Evolutionary conservation across 2,329 filamentous ascomycete species (phyloP).

Genomic region (Scolecobasidium constrictum): DNA sequence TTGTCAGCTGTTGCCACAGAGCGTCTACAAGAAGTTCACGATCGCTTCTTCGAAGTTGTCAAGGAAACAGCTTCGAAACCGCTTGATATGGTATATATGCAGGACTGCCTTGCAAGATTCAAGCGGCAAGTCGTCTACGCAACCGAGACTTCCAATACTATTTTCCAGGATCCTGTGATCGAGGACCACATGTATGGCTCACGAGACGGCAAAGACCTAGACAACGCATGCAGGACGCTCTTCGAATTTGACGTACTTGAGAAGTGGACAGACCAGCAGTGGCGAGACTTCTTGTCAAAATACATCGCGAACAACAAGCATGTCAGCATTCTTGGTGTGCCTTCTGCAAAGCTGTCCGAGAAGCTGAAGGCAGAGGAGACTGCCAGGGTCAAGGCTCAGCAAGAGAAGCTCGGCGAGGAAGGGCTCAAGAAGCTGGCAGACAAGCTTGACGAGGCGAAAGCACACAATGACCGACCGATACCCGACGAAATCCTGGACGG

Average conservation of each 20-base stretch:
- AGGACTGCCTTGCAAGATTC: conserved; percentile 75
- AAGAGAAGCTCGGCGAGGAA: conserved; percentile 67
- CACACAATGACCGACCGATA: conserved; percentile 79
- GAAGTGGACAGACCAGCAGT: conserved; percentile 72
- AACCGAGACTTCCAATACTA: conserved; percentile 69
- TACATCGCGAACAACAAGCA: conserved; percentile 82
- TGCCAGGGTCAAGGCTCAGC: conserved; percentile 65
- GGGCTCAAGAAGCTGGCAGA: conserved; percentile 66
- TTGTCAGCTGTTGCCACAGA: conserved; percentile 79
- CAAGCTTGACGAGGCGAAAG: conserved; percentile 72
- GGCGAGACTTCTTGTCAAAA: conserved; percentile 69
- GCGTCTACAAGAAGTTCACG: conserved; percentile 73
- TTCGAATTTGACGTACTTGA: conserved; percentile 56
- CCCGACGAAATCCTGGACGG: conserved; percentile 69
- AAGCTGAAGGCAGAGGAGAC: conserved; percentile 76
- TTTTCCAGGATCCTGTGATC: conserved; percentile 78
- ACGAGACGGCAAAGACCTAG: conserved; percentile 55
- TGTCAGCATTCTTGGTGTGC: conserved; percentile 78
- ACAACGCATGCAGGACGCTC: conserved; percentile 28
- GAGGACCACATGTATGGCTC: conserved; percentile 85
- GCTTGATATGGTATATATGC: conserved; percentile 82
- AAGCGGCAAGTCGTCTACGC: conserved; percentile 72
- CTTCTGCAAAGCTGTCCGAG: conserved; percentile 67
- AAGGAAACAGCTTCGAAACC: conserved; percentile 69
- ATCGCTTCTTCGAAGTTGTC: conserved; percentile 74